Conservation (phyloP, 1,284 basidiomycete species). For the Apiotrichum veenhuisii region DNA sequence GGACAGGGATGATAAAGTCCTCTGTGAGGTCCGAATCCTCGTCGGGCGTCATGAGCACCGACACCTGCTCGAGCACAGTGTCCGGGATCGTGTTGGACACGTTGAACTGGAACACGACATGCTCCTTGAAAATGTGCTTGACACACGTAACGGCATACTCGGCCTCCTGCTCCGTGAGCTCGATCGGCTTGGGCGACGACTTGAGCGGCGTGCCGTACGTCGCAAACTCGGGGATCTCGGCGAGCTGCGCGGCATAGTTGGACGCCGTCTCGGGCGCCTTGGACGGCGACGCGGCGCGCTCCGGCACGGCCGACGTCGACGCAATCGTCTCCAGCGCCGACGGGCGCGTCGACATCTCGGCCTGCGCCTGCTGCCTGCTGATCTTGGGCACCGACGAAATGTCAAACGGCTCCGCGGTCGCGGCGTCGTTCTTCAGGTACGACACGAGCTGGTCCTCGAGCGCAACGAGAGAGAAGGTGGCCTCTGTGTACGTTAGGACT, state of each 20-base stretch:
- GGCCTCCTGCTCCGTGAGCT: conserved; percentile 93
- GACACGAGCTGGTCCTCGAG: conserved; percentile 82
- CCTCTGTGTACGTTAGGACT: conserved; percentile 54
- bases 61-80: conserved; percentile 89
- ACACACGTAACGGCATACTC: conserved; percentile 96
- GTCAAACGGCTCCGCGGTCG: conserved; percentile 70
- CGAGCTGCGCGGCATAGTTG: conserved; percentile 77
- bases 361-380: conserved; percentile 80
- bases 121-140: conserved; percentile 94
- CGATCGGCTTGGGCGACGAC: conserved; percentile 73
- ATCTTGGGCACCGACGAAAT: conserved; percentile 78
- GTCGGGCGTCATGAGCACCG: conserved; percentile 84
- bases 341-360: conserved; percentile 70
- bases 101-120: conserved; percentile 99
- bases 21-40: conserved; percentile 74
- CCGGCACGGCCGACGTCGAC: conserved; percentile 55
- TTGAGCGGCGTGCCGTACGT: conserved; percentile 83
- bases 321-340: conserved; percentile 70
- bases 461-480: conserved; percentile 80
- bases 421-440: conserved; percentile 77
- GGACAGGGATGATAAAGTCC: conserved; percentile 89
- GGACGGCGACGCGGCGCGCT: conserved; percentile 59
- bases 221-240: conserved; percentile 79
- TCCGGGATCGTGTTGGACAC: conserved; percentile 98
- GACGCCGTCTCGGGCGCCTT: conserved; percentile 79